Evolutionary conservation across 139 green algal species (phyloP).

Genomic region (Closterium sp.): DNA sequence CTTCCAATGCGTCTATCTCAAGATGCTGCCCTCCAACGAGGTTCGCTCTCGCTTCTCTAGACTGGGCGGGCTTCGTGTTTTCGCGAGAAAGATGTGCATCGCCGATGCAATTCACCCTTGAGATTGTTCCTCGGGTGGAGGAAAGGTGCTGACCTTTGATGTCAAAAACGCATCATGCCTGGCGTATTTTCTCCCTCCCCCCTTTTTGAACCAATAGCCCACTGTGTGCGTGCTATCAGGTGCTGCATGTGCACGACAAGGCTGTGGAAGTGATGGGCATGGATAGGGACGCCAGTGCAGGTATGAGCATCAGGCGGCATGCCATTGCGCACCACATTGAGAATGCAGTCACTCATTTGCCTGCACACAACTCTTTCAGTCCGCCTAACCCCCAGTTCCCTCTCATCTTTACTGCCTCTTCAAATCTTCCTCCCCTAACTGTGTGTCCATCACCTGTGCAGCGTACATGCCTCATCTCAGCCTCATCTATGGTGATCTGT

Average conservation of each 20-base stretch:
- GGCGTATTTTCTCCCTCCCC: not conserved
- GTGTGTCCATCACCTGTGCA: not conserved
- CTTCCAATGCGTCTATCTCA: constrained; percentile 35
- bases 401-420: not conserved
- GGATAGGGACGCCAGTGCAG: not conserved
- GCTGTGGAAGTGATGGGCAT: not conserved
- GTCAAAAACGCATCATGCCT: not conserved
- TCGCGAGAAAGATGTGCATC: too few species aligned
- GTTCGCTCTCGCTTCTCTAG: not conserved
- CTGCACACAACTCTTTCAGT: not conserved
- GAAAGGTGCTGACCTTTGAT: too few species aligned
- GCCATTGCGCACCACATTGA: not conserved
- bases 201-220: not conserved
- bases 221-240: not conserved
- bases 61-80: not conserved
- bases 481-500: constrained; percentile 21
- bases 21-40: not conserved
- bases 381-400: not conserved
- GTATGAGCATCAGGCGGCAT: not conserved
- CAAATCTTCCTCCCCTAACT: not conserved
- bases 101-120: too few species aligned
- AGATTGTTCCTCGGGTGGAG: too few species aligned
- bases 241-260: not conserved
- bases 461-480: constrained; percentile 37
- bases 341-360: not conserved